Percentiles rank a stretch among this genome's conserved stretches.
These are phyloP conservation scores for grape (Vitis vinifera) DNA, from an alignment of 164 flowering plant species.

Conservation along the genomic window ASM3070453v1 NC_081818.1:1154001-1154500, in stretches of 20 bases:
- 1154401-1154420: not conserved
- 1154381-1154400: not conserved
- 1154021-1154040: not conserved
- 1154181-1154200: conserved; percentile 95
- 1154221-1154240: conserved; percentile 94
- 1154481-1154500: conserved; percentile 26
- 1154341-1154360: no score
- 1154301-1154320: no score
- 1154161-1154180: conserved; percentile 73
- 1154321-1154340: no score
- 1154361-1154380: not conserved
- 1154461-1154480: conserved; percentile 87
- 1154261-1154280: no score
- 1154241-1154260: conserved; percentile 26
- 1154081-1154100: not conserved
- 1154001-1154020: no score
- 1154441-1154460: conserved; percentile 86
- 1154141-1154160: conserved; percentile 98
- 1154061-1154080: not conserved
- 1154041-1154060: no score
- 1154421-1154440: conserved; percentile 90
- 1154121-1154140: conserved; percentile 18
- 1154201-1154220: conserved; percentile 91
- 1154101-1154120: not conserved
- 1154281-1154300: no score